phyloP scores from a whole-genome alignment of 2,329 filamentous ascomycete genomes.

The Penicillium freii region DNA sequence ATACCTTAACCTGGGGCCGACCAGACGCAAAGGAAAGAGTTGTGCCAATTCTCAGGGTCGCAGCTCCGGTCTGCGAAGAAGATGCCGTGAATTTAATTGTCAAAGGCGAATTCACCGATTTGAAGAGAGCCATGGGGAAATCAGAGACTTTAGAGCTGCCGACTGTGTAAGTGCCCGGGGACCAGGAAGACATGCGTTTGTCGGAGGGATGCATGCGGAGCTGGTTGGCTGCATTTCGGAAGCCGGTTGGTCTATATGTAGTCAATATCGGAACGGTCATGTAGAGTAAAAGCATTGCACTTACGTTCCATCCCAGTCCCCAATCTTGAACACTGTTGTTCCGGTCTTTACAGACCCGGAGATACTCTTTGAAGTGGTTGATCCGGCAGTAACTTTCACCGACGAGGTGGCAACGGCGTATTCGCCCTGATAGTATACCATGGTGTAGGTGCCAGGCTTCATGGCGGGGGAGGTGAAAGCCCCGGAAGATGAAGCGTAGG shows the following conservation, averaged over 20 bases:
- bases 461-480: conserved; percentile 63
- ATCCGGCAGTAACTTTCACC: conserved; percentile 53
- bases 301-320: conserved; percentile 61
- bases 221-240: conserved; percentile 66
- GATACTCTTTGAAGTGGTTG: conserved; percentile 52
- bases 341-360: conserved; percentile 49
- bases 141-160: conserved; percentile 52
- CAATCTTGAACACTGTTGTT: conserved; percentile 62
- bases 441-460: conserved; percentile 68
- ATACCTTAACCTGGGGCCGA: conserved; percentile 51
- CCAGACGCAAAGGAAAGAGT: conserved; percentile 62
- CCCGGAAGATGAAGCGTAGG: conserved; percentile 54
- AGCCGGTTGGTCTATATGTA: conserved; percentile 51
- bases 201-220: conserved; percentile 68
- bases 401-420: conserved; percentile 53
- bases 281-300: conserved; percentile 10
- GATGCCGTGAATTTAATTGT: conserved; percentile 60
- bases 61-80: conserved; percentile 51
- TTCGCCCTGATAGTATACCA: conserved; percentile 63
- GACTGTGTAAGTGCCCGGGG: conserved; percentile 60
- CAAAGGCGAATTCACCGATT: conserved; percentile 57
- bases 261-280: conserved; percentile 4
- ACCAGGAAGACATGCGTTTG: conserved; percentile 62
- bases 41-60: conserved; percentile 64
- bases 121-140: conserved; percentile 67